Base-by-base conservation (phyloP, 2,329 filamentous ascomycete species). In the Venturia oleaginea region DNA sequence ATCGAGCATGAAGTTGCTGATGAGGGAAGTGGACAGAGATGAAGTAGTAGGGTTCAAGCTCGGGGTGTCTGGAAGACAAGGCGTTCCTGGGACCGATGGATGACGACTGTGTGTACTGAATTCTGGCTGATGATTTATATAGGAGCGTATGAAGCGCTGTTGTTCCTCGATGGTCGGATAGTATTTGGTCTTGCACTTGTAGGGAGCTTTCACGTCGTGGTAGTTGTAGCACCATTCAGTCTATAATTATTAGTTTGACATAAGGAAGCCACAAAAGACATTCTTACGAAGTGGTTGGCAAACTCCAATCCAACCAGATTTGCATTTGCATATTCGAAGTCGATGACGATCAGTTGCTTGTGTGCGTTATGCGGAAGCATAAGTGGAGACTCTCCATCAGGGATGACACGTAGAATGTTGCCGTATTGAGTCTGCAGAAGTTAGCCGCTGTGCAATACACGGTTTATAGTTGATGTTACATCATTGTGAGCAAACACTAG, bases 171-270 rank as follows among this genome's bases (percentile, higher is more conserved):
- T 77, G 0, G 81, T 91, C 0, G 94, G 94, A 75, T 96, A 99
- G 63, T 78, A 76, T 63, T 79, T 77, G 5, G 83, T 83, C 70
- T 88, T 86, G 80, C 90, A 93, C 32, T 81, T 84, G 78, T 85
- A 86, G 0, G 91, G 80, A 38, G 77, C 77, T 34, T 80, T 78
- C 3, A 84, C 76, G 72, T 94, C 87, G 73, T 97, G 92, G 76
- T 99, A 99, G 76, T 99, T 93, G 81, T 97, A 97, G 70, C 91
- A 90, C 94, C 94, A 99, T 77, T 99, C 94, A 0, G 91, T 86
- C 82, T 84, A 63, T 27, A 13, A 27, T 37, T n/a, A 22, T 59
- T 64, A 62, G 43, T 38, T 38, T 3, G 38, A 10, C 48, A 64
- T n/a, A 3, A 43, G 10, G 7, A 10, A 19, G 3, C 57, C 15